phyloP scores from a whole-genome alignment of 1,284 basidiomycete species.

The Leccinum huronense region DNA sequence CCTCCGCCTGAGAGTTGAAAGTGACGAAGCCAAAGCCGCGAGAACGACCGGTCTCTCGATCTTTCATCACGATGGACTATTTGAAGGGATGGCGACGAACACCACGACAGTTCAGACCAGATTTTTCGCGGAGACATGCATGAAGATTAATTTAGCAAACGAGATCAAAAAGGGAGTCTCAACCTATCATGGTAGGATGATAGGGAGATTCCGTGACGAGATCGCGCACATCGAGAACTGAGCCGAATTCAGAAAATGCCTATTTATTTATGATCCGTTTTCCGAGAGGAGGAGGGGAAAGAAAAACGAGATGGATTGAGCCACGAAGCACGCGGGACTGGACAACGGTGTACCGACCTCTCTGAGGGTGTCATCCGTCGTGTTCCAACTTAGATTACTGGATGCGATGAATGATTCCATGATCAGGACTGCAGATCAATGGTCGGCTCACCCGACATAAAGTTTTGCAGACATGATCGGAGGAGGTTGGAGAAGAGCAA shows the following conservation, averaged over 20 bases:
- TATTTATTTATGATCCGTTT: constrained; percentile 33
- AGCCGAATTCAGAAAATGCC: constrained; percentile 67
- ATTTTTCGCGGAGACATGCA: constrained; percentile 26
- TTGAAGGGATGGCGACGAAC: constrained; percentile 13
- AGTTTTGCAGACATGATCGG: constrained; percentile 70
- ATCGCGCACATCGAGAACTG: constrained; percentile 72
- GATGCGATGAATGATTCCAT: constrained; percentile 22
- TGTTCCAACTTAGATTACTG: constrained; percentile 88
- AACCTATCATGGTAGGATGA: constrained; percentile 35
- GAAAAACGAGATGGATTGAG: constrained; percentile 19
- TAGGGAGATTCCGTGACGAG: constrained; percentile 41
- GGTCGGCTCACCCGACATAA: constrained; percentile 77
- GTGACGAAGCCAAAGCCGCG: constrained; percentile 97
- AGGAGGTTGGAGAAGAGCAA: constrained; percentile 19
- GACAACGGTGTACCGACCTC: constrained; percentile 62
- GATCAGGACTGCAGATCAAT: constrained; percentile 27
- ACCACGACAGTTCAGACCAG: constrained; percentile 14
- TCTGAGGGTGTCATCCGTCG: constrained; percentile 81
- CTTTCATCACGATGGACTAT: constrained; percentile 94
- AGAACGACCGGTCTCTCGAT: constrained; percentile 93
- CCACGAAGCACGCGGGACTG: constrained; percentile 29
- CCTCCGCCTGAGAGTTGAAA: constrained; percentile 57
- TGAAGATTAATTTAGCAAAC: constrained; percentile 37
- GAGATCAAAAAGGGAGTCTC: constrained; percentile 30
- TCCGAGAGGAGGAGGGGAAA: background rate